These are phyloP conservation scores for Erodium trifolium DNA, from an alignment of 441 rosid species.

Conservation along the genomic window DNA sequence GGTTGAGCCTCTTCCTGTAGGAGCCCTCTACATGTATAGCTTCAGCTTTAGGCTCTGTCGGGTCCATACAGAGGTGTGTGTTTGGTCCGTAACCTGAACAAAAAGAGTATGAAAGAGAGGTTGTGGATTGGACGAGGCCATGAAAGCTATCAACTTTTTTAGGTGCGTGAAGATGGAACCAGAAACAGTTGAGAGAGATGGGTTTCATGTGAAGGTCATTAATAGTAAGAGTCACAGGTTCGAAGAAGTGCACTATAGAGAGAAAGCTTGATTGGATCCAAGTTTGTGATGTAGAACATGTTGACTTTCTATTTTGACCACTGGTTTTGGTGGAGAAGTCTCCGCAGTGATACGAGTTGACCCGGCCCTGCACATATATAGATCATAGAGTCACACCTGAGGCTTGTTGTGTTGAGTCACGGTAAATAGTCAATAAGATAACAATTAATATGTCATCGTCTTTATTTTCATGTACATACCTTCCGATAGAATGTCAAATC, in stretches of 20 bases:
- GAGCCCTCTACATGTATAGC: conserved; percentile 26
- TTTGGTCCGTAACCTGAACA: not conserved
- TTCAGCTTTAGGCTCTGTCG: conserved; percentile 20
- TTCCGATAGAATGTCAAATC: no score
- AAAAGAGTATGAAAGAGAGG: not conserved
- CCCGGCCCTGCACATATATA: not conserved
- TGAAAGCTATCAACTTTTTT: not conserved
- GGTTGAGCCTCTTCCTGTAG: conserved; percentile 44
- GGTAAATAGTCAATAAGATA: no score
- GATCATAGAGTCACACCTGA: not conserved
- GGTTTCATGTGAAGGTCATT: conserved; percentile 46
- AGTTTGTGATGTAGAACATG: not conserved
- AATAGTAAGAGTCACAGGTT: conserved; percentile 36
- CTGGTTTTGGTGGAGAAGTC: not conserved
- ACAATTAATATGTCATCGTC: no score
- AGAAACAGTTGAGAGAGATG: conserved; percentile 29
- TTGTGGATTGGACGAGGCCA: not conserved
- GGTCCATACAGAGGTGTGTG: conserved; percentile 11
- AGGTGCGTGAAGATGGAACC: conserved; percentile 6
- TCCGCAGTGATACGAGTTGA: not conserved
- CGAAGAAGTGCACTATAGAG: conserved; percentile 9
- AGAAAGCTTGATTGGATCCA: no score
- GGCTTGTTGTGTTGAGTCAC: not conserved
- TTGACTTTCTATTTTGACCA: not conserved
- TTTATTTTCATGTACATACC: not conserved